A percentile compares a stretch with the other conserved stretches of the same genome.
These are phyloP conservation scores for Trametes sanguinea DNA, from an alignment of 768 basidiomycete genomes.

Conservation along the genomic window DNA sequence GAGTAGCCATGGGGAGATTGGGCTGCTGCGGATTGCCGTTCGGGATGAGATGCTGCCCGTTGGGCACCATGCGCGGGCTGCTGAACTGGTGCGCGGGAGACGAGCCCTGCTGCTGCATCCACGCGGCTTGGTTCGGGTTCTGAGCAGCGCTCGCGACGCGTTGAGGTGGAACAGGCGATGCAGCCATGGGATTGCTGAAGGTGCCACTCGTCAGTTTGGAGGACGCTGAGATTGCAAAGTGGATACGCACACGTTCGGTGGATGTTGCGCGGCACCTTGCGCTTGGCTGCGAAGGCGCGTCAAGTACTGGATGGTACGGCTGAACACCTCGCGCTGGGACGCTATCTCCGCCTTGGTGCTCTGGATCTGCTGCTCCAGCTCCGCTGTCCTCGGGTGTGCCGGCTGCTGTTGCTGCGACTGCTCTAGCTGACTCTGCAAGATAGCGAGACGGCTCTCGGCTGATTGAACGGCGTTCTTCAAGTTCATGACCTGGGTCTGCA, in stretches of 20 bases:
- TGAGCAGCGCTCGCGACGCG: slow-evolving; percentile 4
- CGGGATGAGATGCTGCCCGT: slow-evolving; percentile 4
- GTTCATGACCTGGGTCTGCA: slow-evolving; percentile 11
- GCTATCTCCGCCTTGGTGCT: slow-evolving; percentile 9
- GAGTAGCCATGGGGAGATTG: slow-evolving; percentile 15
- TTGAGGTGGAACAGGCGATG: slow-evolving; percentile 14
- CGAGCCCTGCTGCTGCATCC: slow-evolving; percentile 11
- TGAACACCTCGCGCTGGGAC: not conserved
- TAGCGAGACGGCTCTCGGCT: slow-evolving; percentile 3
- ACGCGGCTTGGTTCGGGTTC: slow-evolving; percentile 2
- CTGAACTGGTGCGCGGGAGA: slow-evolving; percentile 16
- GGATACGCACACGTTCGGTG: slow-evolving; percentile 4
- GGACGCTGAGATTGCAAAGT: not conserved
- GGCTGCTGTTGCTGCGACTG: slow-evolving; percentile 9
- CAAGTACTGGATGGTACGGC: not conserved
- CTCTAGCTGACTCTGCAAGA: slow-evolving; percentile 1
- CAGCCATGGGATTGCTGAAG: slow-evolving; percentile 7
- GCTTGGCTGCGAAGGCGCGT: too few species aligned
- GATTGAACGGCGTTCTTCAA: not conserved
- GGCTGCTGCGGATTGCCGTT: slow-evolving; percentile 14
- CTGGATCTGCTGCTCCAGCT: slow-evolving; percentile 9
- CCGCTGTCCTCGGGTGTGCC: not conserved
- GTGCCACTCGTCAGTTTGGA: not conserved
- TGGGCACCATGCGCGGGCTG: slow-evolving; percentile 9
- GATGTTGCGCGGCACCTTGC: not conserved